These are phyloP conservation scores for Tulasnella sp. DNA, from an alignment of 768 basidiomycete species.

Conservation along the genomic window DNA sequence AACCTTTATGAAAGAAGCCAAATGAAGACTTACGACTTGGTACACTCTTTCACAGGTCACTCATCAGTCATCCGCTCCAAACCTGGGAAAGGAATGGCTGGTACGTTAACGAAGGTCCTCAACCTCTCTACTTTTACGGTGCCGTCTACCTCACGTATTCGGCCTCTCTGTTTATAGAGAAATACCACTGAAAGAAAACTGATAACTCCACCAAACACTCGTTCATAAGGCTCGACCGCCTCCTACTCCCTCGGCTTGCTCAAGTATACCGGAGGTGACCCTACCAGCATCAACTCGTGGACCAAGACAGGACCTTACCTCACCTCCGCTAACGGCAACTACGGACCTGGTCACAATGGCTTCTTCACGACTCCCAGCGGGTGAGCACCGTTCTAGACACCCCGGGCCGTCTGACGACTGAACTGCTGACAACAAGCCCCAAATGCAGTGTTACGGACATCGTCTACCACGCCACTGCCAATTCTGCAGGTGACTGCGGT, in stretches of 20 bases:
- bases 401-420: too few relatives aligned
- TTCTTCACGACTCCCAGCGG: slow-evolving; percentile 35
- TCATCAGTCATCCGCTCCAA: slow-evolving; percentile 7
- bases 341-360: slow-evolving; percentile 33
- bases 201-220: not conserved
- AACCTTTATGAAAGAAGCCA: not conserved
- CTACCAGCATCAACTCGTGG: slow-evolving; percentile 8
- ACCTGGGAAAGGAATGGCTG: slow-evolving; percentile 12
- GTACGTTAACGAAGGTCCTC: slow-evolving; percentile 10
- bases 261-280: not conserved
- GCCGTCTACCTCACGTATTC: slow-evolving; percentile 2
- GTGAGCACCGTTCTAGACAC: not conserved
- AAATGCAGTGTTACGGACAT: not conserved
- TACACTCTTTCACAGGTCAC: not conserved
- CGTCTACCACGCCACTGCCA: slow-evolving; percentile 31
- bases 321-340: slow-evolving; percentile 18
- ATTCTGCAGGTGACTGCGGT: slow-evolving; percentile 30
- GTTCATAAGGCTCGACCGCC: not conserved
- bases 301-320: slow-evolving; percentile 19
- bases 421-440: not conserved
- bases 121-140: not conserved
- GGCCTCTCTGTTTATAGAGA: not conserved
- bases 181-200: not conserved
- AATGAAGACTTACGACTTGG: not conserved
- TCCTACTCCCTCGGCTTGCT: slow-evolving; percentile 6